A percentile compares a stretch with the other conserved stretches of the same genome.
phyloP scores from a whole-genome alignment of 2,329 filamentous ascomycete species.

The Lojkania enalia region DNA sequence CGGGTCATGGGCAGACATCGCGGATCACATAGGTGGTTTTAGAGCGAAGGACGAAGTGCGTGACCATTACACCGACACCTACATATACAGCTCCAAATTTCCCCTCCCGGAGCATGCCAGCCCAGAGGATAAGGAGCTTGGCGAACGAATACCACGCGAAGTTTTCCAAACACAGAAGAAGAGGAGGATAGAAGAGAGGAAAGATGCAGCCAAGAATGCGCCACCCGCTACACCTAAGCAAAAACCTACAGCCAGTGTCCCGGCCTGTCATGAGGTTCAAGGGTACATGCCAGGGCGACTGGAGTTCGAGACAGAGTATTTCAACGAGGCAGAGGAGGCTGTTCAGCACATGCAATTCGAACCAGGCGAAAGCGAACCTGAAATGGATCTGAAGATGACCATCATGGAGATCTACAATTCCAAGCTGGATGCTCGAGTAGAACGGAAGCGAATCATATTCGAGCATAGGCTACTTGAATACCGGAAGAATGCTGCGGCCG shows the following conservation, averaged over 20 bases:
- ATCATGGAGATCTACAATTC: constrained; percentile 99
- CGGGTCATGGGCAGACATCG: constrained; percentile 96
- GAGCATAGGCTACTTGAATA: constrained; percentile 94
- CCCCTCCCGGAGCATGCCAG: constrained; percentile 86
- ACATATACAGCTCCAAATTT: constrained; percentile 80
- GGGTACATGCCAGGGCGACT: constrained; percentile 97
- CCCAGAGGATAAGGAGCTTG: constrained; percentile 76
- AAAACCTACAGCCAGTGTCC: constrained; percentile 93
- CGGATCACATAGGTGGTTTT: constrained; percentile 96
- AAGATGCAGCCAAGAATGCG: constrained; percentile 82
- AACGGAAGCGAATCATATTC: constrained; percentile 95
- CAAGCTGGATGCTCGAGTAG: constrained; percentile 83
- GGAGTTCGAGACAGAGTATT: constrained; percentile 96
- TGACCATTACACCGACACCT: constrained; percentile 89
- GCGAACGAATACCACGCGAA: constrained; percentile 81
- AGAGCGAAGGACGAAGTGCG: constrained; percentile 93
- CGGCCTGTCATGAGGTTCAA: constrained; percentile 95
- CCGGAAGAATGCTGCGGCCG: constrained; percentile 81
- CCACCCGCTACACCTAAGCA: constrained; percentile 85
- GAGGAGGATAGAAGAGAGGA: constrained; percentile 85
- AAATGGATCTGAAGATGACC: constrained; percentile 96
- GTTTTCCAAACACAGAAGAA: constrained; percentile 95
- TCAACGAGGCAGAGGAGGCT: constrained; percentile 96
- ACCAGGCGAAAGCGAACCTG: constrained; percentile 88
- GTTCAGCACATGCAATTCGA: constrained; percentile 99